Conservation (phyloP, 495 filamentous ascomycete genomes). For the Hypoxylon lienhwacheense region DNA sequence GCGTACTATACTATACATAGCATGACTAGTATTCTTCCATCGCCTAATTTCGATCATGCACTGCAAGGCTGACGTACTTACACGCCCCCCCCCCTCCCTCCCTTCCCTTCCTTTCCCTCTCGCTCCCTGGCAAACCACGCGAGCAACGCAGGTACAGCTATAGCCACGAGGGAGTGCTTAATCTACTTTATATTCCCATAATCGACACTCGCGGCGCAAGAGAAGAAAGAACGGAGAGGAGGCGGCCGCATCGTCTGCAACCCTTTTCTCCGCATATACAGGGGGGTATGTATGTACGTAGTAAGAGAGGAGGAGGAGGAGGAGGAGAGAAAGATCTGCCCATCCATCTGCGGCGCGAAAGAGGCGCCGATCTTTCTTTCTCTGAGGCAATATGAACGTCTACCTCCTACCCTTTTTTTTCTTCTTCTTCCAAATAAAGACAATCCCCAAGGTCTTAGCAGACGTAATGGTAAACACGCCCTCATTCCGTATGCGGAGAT, state of each 20-base stretch:
- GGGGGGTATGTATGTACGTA: constrained; percentile 8
- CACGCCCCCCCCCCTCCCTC: too few species aligned
- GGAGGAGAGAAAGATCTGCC: too few species aligned
- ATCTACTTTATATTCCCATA: constrained; percentile 17
- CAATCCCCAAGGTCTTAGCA: not conserved
- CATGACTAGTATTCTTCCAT: not conserved
- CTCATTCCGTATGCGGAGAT: too few species aligned
- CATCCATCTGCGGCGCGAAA: constrained; percentile 28
- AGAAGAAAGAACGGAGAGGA: constrained; percentile 18
- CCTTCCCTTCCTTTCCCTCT: too few species aligned
- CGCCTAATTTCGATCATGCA: not conserved
- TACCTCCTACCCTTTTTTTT: too few species aligned
- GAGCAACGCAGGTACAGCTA: constrained; percentile 28
- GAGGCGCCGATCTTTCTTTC: too few species aligned
- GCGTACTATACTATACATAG: not conserved
- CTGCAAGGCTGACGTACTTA: constrained; percentile 10
- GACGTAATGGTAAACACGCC: too few species aligned
- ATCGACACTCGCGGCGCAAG: not conserved
- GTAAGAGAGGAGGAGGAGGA: too few species aligned
- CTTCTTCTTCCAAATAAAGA: constrained; percentile 7
- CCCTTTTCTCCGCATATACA: constrained; percentile 5
- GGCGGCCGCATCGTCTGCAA: constrained; percentile 24
- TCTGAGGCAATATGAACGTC: too few species aligned
- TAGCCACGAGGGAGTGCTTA: constrained; percentile 25
- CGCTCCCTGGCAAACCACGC: constrained; percentile 19